Percentiles rank a stretch among this genome's conserved stretches.
phyloP scores from a whole-genome alignment of 106 monocot species.

The Vanilla planifolia region DNA sequence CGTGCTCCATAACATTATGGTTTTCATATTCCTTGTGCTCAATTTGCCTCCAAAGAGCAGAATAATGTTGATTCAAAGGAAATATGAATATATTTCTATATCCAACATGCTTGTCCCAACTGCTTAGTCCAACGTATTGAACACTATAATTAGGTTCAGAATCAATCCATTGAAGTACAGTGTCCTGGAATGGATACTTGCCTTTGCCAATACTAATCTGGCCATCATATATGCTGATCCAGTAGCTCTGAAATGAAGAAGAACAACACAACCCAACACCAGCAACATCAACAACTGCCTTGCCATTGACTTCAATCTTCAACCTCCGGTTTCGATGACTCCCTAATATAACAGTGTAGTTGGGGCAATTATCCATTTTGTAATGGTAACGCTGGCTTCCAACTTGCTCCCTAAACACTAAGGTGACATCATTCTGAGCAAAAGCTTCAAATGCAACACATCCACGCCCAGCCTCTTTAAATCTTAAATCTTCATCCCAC shows the following conservation, averaged over 20 bases:
- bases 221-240: slow-evolving; percentile 91
- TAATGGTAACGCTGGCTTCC: slow-evolving; percentile 90
- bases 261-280: slow-evolving; percentile 79
- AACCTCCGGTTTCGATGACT: slow-evolving; percentile 86
- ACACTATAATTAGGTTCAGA: slow-evolving; percentile 52
- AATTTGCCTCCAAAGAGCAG: slow-evolving; percentile 29
- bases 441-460: slow-evolving; percentile 90
- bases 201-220: slow-evolving; percentile 83
- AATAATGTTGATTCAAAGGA: slow-evolving; percentile 38
- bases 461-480: slow-evolving; percentile 88
- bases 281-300: slow-evolving; percentile 71
- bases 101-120: slow-evolving; percentile 97
- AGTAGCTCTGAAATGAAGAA: slow-evolving; percentile 81
- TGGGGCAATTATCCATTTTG: slow-evolving; percentile 79
- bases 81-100: slow-evolving; percentile 82
- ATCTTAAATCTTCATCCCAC: slow-evolving; percentile 81
- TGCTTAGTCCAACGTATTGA: slow-evolving; percentile 86
- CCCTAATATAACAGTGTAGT: slow-evolving; percentile 86
- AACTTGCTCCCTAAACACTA: slow-evolving; percentile 87
- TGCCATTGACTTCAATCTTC: slow-evolving; percentile 89
- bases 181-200: slow-evolving; percentile 66
- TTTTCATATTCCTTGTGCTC: slow-evolving; percentile 42
- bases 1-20: slow-evolving; percentile 27
- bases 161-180: slow-evolving; percentile 83
- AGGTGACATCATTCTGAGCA: slow-evolving; percentile 91